Percentiles rank a stretch among this genome's conserved stretches.
Conservation (phyloP, 2,329 filamentous ascomycete genomes). For the Fusarium dlaminii region DNA sequence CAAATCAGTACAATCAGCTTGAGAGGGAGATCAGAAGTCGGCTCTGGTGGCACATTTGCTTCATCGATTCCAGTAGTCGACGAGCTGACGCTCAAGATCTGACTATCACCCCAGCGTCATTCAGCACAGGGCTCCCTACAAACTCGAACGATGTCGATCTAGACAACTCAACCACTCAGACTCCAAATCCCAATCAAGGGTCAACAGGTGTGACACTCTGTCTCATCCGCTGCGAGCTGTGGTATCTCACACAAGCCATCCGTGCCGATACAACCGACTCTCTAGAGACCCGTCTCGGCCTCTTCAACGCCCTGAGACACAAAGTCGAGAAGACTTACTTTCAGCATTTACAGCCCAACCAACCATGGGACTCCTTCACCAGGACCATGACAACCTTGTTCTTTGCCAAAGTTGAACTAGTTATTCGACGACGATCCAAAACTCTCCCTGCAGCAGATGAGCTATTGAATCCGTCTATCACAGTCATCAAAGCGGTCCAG, state of each 20-base stretch:
- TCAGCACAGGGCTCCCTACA: slow-evolving; percentile 53
- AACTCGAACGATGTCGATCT: slow-evolving; percentile 53
- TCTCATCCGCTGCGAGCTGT: slow-evolving; percentile 42
- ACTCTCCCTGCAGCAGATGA: not conserved
- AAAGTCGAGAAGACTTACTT: slow-evolving; percentile 24
- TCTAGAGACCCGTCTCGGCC: slow-evolving; percentile 7
- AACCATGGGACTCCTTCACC: slow-evolving; percentile 27
- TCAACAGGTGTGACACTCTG: slow-evolving; percentile 27
- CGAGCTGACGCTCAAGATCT: slow-evolving; percentile 23
- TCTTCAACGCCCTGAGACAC: slow-evolving; percentile 13
- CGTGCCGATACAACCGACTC: slow-evolving; percentile 6
- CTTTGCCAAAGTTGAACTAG: slow-evolving; percentile 43
- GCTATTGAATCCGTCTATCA: slow-evolving; percentile 11
- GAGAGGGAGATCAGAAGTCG: slow-evolving; percentile 37
- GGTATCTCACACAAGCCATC: slow-evolving; percentile 36
- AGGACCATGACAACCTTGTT: slow-evolving; percentile 38
- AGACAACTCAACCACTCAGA: not conserved
- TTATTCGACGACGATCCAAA: slow-evolving; percentile 22
- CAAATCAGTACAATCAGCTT: not conserved
- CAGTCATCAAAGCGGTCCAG: slow-evolving; percentile 34
- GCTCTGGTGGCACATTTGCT: slow-evolving; percentile 45
- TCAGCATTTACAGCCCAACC: not conserved
- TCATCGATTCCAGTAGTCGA: slow-evolving; percentile 39
- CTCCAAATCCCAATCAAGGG: not conserved
- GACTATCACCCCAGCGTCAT: slow-evolving; percentile 38